phyloP scores from a whole-genome alignment of 345 rosid species.

The Lepidium africanum region DNA sequence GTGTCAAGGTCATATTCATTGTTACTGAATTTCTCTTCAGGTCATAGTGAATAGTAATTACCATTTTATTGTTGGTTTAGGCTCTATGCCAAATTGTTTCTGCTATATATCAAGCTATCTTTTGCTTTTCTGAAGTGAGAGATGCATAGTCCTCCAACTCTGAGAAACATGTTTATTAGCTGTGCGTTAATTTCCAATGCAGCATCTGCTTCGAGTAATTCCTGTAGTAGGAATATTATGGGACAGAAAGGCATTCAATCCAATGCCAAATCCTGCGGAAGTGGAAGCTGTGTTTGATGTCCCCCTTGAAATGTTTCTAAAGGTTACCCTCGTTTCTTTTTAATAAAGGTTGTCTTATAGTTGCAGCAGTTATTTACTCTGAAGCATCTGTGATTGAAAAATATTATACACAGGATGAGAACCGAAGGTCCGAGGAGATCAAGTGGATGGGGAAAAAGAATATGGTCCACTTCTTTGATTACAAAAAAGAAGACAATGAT shows the following conservation, averaged over 20 bases:
- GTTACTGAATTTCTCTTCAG: neutral
- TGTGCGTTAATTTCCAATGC: slow-evolving; percentile 27
- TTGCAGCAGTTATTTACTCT: neutral
- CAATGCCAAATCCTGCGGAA: slow-evolving; percentile 63
- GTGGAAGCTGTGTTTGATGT: slow-evolving; percentile 78
- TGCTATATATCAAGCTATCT: neutral
- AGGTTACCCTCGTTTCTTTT: slow-evolving; percentile 33
- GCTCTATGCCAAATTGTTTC: too few species aligned
- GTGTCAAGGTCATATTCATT: neutral
- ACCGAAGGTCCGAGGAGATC: slow-evolving; percentile 43
- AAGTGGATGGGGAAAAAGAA: slow-evolving; percentile 55
- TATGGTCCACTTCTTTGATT: slow-evolving; percentile 53
- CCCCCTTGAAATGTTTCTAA: slow-evolving; percentile 75
- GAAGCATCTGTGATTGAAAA: neutral
- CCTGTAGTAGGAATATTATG: slow-evolving; percentile 69
- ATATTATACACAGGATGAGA: slow-evolving; percentile 49
- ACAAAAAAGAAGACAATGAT: slow-evolving; percentile 35
- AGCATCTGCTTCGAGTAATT: slow-evolving; percentile 74
- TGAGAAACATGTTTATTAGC: neutral
- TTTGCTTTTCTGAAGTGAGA: neutral
- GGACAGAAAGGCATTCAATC: slow-evolving; percentile 46
- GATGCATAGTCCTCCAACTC: neutral
- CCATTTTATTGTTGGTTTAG: too few species aligned
- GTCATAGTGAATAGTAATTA: neutral
- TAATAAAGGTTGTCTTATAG: neutral